Base-by-base conservation (phyloP, 2,329 filamentous ascomycete species). In the Sporothrix schenckii region DNA sequence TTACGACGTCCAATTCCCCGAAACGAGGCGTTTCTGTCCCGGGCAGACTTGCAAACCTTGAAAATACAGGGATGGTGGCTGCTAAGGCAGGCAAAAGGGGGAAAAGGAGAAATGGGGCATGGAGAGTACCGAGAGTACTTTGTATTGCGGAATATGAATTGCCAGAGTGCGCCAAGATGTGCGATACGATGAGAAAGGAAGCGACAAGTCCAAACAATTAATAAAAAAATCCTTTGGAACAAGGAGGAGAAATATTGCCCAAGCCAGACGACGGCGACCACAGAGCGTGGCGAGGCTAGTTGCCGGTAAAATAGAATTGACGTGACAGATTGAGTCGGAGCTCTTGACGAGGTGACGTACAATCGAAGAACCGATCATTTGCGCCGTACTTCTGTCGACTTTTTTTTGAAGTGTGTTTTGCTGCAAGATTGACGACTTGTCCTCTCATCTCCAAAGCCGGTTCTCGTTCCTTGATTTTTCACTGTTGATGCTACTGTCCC, bases 141-240 rank as follows among this genome's bases (percentile, higher is more conserved):
- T 14, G 41, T 2, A 63, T 39, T 44, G 34, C 24, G 56, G n/a
- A 47, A 63, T 63, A 39, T 47, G 58, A 63, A 44, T 63, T 63
- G 58, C 58, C 58, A 63, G 47, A 47, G 58, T 63, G 58, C 58
- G 39, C 39, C 58, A 63, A 63, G 21, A 63, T 21, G 6, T 63
- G 39, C 39, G 58, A 63, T 47, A 63, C 9, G 47, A 39, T 14
- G 16, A 47, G 58, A 21, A 24, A 13, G 41, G 39, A 21, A 44
- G 9, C 21, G 21, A 27, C 27, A 47, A 44, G 10, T 19, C 39
- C 27, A 39, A 27, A 47, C 3, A 47, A 13, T 11, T 14, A 63
- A 47, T 44, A 34, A 41, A n/a, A 60, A 41, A 6, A 16, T 16
- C 16, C 4, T 19, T 16, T 49, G 16, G 9, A 50, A 50, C 21